Evolutionary conservation across 306 rosid genomes (phyloP).

Genomic region (Hippophae tibetana): DNA sequence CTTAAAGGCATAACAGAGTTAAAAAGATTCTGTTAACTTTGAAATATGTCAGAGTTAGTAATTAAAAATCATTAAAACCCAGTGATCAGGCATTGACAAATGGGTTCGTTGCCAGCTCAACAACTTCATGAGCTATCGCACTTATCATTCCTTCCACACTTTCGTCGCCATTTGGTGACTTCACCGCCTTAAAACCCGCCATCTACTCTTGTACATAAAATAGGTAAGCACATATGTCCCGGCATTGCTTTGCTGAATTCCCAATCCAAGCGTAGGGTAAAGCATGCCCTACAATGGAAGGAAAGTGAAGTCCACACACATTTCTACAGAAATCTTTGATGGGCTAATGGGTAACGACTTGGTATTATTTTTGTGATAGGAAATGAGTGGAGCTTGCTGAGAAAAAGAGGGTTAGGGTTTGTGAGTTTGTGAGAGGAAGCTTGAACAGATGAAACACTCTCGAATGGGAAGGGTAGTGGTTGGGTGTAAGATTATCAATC

Average conservation of each 20-base stretch:
- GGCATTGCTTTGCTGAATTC: slow-evolving; percentile 64
- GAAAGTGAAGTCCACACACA: slow-evolving; percentile 92
- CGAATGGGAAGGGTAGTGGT: too few species aligned
- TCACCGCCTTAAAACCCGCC: slow-evolving; percentile 52
- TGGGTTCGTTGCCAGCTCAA: slow-evolving; percentile 83
- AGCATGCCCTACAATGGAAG: slow-evolving; percentile 75
- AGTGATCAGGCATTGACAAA: slow-evolving; percentile 89
- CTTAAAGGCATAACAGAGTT: too few species aligned
- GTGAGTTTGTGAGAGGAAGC: too few species aligned
- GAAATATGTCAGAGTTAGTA: too few species aligned
- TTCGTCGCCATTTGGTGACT: slow-evolving; percentile 79
- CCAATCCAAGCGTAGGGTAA: slow-evolving; percentile 96
- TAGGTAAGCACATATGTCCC: slow-evolving; percentile 77
- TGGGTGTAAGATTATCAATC: too few species aligned
- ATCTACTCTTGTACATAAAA: slow-evolving; percentile 61
- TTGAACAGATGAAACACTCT: too few species aligned
- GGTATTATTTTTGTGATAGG: too few species aligned
- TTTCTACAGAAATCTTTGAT: slow-evolving; percentile 77
- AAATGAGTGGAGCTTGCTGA: too few species aligned
- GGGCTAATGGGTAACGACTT: too few species aligned
- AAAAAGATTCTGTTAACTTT: too few species aligned
- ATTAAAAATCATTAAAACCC: slow-evolving; percentile 19
- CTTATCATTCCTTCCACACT: slow-evolving; percentile 96
- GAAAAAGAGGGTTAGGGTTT: too few species aligned
- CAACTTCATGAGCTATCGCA: slow-evolving; percentile 82